Percentiles rank a stretch among this genome's conserved stretches.
Conservation (phyloP, 2,329 filamentous ascomycete species). For the Lasiodiplodia gonubiensis region DNA sequence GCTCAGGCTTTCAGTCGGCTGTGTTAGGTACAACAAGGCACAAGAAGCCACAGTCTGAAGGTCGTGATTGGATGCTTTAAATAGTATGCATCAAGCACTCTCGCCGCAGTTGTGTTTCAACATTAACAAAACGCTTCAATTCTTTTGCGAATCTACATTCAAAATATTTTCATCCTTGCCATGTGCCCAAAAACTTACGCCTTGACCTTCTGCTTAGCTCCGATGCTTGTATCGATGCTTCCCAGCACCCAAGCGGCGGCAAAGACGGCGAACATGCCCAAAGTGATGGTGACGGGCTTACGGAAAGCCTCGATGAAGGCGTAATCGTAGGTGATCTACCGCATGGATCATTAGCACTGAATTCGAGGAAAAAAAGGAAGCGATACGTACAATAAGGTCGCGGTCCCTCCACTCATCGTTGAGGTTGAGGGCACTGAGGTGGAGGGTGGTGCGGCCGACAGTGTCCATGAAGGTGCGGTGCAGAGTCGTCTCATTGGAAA, state of each 20-base stretch:
- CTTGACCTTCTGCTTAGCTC: slow-evolving; percentile 54
- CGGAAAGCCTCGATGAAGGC: slow-evolving; percentile 74
- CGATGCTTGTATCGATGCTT: slow-evolving; percentile 81
- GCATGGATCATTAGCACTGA: not conserved
- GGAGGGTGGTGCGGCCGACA: slow-evolving; percentile 80
- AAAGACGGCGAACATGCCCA: slow-evolving; percentile 75
- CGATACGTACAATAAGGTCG: slow-evolving; percentile 67
- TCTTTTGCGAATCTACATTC: slow-evolving; percentile 7
- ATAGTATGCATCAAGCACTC: no score
- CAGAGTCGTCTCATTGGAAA: slow-evolving; percentile 64
- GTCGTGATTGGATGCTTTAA: no score
- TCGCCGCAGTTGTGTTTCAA: not conserved
- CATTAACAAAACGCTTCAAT: slow-evolving; percentile 9
- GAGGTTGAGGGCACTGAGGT: slow-evolving; percentile 80
- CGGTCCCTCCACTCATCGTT: slow-evolving; percentile 89
- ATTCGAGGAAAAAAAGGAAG: not conserved
- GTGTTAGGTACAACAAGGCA: no score
- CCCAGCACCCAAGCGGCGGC: slow-evolving; percentile 75
- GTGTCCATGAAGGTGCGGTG: slow-evolving; percentile 95
- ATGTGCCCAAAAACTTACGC: not conserved
- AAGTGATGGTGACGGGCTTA: slow-evolving; percentile 85
- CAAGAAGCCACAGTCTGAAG: no score
- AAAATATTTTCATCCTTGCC: slow-evolving; percentile 6
- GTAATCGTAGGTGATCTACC: slow-evolving; percentile 79
- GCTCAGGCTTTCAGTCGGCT: no score